phyloP scores from a whole-genome alignment of 805 yeast species.

The Saturnispora diversa region DNA sequence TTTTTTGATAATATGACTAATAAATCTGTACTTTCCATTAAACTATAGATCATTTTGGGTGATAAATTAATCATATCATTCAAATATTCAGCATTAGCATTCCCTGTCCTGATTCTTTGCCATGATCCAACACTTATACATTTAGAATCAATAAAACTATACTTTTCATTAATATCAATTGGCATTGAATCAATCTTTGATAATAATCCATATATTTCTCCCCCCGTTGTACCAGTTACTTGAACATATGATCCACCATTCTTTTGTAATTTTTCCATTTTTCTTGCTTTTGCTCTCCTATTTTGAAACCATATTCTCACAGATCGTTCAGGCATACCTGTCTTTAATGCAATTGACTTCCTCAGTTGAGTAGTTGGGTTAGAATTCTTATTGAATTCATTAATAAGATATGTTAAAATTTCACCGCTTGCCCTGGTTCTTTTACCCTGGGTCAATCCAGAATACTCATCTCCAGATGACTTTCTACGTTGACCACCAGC shows the following conservation, averaged over 20 bases:
- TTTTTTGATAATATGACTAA: conserved; percentile 63
- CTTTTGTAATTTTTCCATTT: conserved; percentile 43
- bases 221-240: neutral
- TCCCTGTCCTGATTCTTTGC: conserved; percentile 70
- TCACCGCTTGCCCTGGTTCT: conserved; percentile 48
- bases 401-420: conserved; percentile 56
- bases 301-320: conserved; percentile 94
- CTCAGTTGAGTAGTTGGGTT: conserved; percentile 71
- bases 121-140: conserved; percentile 71
- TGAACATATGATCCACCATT: conserved; percentile 13
- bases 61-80: conserved; percentile 51
- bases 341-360: conserved; percentile 57
- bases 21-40: conserved; percentile 64
- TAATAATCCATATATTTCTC: conserved; percentile 17
- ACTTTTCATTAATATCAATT: conserved; percentile 52
- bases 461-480: conserved; percentile 10
- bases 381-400: conserved; percentile 63
- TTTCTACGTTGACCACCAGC: conserved; percentile 10
- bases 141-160: conserved; percentile 56
- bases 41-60: conserved; percentile 53
- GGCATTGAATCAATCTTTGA: conserved; percentile 31
- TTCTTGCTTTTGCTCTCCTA: conserved; percentile 69
- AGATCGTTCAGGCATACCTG: conserved; percentile 80
- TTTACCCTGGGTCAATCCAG: conserved; percentile 10
- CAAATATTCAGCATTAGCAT: conserved; percentile 34